A percentile compares a stretch with the other conserved stretches of the same genome.
These are phyloP conservation scores for Phaffia australis DNA, from an alignment of 768 basidiomycete species.

Conservation along the genomic window DNA sequence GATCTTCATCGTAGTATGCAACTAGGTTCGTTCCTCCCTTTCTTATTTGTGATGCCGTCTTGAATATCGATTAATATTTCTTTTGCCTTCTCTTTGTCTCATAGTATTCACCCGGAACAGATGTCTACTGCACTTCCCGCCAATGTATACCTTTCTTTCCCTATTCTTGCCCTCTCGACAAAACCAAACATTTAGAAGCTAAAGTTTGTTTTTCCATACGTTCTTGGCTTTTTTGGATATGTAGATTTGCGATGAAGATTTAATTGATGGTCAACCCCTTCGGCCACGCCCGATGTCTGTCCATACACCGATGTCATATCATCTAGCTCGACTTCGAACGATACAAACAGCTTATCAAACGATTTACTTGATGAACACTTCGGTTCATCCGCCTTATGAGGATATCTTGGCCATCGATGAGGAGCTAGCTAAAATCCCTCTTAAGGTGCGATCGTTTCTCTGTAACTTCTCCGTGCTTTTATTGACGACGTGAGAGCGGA, in stretches of 20 bases:
- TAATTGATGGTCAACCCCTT: conserved; percentile 30
- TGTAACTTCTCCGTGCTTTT: background rate
- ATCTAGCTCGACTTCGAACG: conserved; percentile 36
- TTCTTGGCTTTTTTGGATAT: background rate
- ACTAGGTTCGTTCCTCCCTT: background rate
- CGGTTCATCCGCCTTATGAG: conserved; percentile 24
- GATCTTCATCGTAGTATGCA: background rate
- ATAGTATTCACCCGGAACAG: conserved; percentile 38
- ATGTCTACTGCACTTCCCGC: conserved; percentile 39
- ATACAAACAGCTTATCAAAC: conserved; percentile 37
- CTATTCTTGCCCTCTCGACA: too few relatives aligned
- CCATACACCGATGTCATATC: conserved; percentile 35
- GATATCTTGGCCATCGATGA: conserved; percentile 9
- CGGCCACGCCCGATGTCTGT: conserved; percentile 1
- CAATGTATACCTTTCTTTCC: conserved; percentile 27
- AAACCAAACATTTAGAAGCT: background rate
- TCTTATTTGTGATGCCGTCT: background rate
- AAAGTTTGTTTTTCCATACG: background rate
- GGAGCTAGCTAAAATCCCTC: conserved; percentile 18
- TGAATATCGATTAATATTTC: background rate
- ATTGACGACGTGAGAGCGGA: conserved; percentile 28
- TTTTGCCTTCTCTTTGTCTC: too few relatives aligned
- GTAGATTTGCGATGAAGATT: conserved; percentile 36
- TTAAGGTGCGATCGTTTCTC: background rate
- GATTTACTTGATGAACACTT: conserved; percentile 38